Conservation (phyloP, 805 yeast species). For the Yarrowia alimentaria region DNA sequence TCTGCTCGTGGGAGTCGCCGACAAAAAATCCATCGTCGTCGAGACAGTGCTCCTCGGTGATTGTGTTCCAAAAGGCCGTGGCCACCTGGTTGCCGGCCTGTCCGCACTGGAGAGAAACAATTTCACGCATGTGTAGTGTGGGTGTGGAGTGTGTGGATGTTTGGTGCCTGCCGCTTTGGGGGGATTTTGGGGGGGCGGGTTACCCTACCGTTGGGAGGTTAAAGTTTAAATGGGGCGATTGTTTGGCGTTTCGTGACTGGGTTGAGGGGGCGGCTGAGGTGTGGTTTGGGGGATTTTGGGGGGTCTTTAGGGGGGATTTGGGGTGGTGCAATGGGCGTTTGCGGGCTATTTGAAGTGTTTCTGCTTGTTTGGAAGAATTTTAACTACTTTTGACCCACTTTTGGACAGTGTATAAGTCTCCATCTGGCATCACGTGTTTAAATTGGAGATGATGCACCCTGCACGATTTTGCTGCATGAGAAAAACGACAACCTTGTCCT, state of each 20-base stretch:
- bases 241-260: constrained; percentile 26
- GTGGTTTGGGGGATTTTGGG: too few relatives aligned
- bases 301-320: too few relatives aligned
- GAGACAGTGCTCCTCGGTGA: constrained; percentile 42
- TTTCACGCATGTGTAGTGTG: constrained; percentile 43
- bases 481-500: too few relatives aligned
- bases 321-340: too few relatives aligned
- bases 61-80: constrained; percentile 44
- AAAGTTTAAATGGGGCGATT: constrained; percentile 19
- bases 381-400: too few relatives aligned
- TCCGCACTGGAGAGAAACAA: constrained; percentile 47
- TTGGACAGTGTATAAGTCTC: too few relatives aligned
- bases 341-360: too few relatives aligned
- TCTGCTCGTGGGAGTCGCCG: constrained; percentile 31
- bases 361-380: too few relatives aligned
- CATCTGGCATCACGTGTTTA: too few relatives aligned
- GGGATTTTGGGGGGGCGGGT: not conserved
- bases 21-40: constrained; percentile 39
- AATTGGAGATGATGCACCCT: too few relatives aligned
- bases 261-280: too few relatives aligned
- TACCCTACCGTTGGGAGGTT: not conserved
- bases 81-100: constrained; percentile 48
- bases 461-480: too few relatives aligned
- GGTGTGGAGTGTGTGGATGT: not conserved
- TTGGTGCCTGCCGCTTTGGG: constrained; percentile 18